phyloP scores from a whole-genome alignment of 2,329 filamentous ascomycete species.

The Biscogniauxia marginata region DNA sequence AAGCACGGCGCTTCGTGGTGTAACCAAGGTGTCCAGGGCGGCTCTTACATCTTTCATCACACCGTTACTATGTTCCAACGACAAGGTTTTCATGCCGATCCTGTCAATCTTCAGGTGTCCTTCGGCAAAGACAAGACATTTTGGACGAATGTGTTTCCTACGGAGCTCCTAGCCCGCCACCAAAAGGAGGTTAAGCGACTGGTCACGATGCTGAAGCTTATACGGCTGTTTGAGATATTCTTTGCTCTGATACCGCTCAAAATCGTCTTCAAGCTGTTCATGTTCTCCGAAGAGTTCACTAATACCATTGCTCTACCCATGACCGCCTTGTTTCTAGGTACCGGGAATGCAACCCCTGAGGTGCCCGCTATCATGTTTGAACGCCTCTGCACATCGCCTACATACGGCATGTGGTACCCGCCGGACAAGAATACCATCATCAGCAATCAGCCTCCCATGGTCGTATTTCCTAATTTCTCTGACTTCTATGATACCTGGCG shows the following conservation, averaged over 20 bases:
- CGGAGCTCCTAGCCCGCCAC: constrained; percentile 48
- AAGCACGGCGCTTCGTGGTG: constrained; percentile 60
- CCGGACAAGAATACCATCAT: constrained; percentile 30
- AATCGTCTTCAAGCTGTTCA: constrained; percentile 30
- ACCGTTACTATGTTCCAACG: constrained; percentile 59
- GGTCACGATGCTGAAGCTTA: constrained; percentile 47
- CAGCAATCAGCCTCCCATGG: constrained; percentile 54
- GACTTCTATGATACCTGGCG: constrained; percentile 55
- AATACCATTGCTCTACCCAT: constrained; percentile 34
- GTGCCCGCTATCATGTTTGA: constrained; percentile 36
- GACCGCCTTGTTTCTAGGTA: constrained; percentile 37
- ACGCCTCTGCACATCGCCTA: constrained; percentile 40
- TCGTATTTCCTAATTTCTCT: constrained; percentile 56
- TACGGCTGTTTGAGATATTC: constrained; percentile 52
- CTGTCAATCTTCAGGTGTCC: constrained; percentile 54
- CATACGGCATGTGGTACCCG: constrained; percentile 59
- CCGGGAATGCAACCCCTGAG: constrained; percentile 34
- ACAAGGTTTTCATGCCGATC: constrained; percentile 53
- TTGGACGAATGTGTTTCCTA: constrained; percentile 58
- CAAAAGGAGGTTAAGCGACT: constrained; percentile 50
- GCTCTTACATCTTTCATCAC: constrained; percentile 58
- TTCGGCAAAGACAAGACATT: constrained; percentile 56
- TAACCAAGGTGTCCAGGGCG: constrained; percentile 61
- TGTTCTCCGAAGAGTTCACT: constrained; percentile 34
- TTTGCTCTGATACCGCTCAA: constrained; percentile 49